phyloP scores from a whole-genome alignment of 2,329 filamentous ascomycete species.

The Phyllosticta paracitricarpa region DNA sequence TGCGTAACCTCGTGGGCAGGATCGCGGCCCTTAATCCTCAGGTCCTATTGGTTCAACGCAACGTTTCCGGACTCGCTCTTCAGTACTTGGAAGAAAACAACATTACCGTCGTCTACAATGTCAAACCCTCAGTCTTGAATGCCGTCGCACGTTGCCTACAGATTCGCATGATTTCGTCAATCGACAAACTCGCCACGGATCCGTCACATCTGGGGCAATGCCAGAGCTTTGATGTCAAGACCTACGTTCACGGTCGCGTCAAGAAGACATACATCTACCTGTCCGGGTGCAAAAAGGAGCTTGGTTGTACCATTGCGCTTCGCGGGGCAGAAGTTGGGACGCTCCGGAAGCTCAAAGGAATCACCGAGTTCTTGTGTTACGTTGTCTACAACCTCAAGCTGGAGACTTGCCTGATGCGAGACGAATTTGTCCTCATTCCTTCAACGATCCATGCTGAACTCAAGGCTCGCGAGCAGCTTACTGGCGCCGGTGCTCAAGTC shows the following conservation, averaged over 20 bases:
- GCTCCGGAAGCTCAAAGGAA: constrained; percentile 73
- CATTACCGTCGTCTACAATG: constrained; percentile 91
- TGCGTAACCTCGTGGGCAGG: constrained; percentile 81
- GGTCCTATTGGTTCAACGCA: constrained; percentile 81
- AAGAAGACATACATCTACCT: constrained; percentile 96
- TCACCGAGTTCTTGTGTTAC: constrained; percentile 98
- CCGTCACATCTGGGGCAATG: constrained; percentile 69
- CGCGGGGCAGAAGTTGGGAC: constrained; percentile 65
- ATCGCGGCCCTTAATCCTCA: constrained; percentile 80
- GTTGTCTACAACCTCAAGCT: constrained; percentile 96
- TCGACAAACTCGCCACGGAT: constrained; percentile 80
- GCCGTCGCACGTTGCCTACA: constrained; percentile 88
- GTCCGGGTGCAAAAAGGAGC: constrained; percentile 76
- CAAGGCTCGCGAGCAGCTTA: neutral
- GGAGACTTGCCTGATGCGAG: constrained; percentile 86
- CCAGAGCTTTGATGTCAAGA: constrained; percentile 87
- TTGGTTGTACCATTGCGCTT: constrained; percentile 90
- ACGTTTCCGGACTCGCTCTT: constrained; percentile 82
- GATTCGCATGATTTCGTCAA: constrained; percentile 84
- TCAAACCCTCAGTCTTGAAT: constrained; percentile 91
- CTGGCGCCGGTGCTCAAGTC: constrained; percentile 1
- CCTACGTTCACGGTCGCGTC: constrained; percentile 72
- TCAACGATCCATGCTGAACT: constrained; percentile 39
- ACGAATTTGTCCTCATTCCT: constrained; percentile 82
- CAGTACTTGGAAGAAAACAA: constrained; percentile 80